A percentile compares a stretch with the other conserved stretches of the same genome.
phyloP scores from a whole-genome alignment of 2,329 filamentous ascomycete species.

The Orbilia ellipsospora region DNA sequence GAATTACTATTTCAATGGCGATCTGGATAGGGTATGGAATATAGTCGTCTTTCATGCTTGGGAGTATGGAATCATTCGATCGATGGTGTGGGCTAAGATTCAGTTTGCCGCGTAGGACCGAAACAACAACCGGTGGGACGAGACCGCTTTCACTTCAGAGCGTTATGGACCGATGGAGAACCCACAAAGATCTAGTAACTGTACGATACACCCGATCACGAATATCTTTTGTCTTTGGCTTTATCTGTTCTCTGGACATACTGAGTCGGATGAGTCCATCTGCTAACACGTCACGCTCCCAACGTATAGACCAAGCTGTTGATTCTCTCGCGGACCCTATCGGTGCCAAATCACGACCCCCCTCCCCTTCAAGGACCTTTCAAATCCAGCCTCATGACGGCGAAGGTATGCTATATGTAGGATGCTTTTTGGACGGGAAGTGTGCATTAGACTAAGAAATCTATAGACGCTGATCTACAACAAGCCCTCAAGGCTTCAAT shows the following conservation, averaged over 20 bases:
- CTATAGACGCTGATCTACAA: constrained; percentile 56
- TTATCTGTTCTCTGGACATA: not conserved
- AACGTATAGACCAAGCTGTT: constrained; percentile 33
- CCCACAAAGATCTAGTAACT: constrained; percentile 13
- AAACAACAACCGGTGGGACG: constrained; percentile 35
- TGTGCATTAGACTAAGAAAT: no score
- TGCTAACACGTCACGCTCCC: constrained; percentile 28
- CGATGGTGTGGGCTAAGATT: constrained; percentile 1
- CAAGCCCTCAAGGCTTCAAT: constrained; percentile 57
- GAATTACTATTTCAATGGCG: constrained; percentile 57
- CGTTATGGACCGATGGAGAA: constrained; percentile 40
- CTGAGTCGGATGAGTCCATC: constrained; percentile 33
- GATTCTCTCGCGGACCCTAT: constrained; percentile 39
- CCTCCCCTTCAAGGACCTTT: constrained; percentile 40
- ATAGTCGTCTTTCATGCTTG: not conserved
- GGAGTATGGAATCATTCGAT: not conserved
- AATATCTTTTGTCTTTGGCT: not conserved
- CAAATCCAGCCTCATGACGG: constrained; percentile 45
- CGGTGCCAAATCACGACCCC: constrained; percentile 51
- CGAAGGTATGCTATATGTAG: constrained; percentile 34
- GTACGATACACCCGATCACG: constrained; percentile 22
- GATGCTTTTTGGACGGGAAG: no score
- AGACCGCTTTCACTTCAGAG: constrained; percentile 6
- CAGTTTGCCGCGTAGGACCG: constrained; percentile 22
- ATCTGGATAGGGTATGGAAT: constrained; percentile 56